Conservation (phyloP, 1,284 basidiomycete genomes). For the Trametes sp. region DNA sequence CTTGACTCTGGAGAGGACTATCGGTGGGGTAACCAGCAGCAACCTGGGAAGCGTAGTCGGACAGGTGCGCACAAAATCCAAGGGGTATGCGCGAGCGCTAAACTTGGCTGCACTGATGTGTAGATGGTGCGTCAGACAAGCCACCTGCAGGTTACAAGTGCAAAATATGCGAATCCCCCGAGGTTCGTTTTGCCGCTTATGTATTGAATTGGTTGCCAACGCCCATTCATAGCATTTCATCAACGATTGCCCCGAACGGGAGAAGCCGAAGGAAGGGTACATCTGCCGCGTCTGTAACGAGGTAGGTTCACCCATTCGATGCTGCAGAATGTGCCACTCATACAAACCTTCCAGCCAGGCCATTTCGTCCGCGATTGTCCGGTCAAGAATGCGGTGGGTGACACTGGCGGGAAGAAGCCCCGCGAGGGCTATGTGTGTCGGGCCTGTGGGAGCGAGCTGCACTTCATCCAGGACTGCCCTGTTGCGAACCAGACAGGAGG, state of each 20-base stretch:
- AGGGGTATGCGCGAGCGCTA: too few relatives aligned
- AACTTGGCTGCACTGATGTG: conserved; percentile 3
- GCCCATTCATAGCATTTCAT: conserved; percentile 73
- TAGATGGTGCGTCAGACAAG: conserved; percentile 56
- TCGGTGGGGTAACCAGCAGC: conserved; percentile 69
- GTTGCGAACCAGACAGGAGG: conserved; percentile 62
- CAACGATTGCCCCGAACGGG: conserved; percentile 74
- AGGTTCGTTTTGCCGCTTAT: conserved; percentile 50
- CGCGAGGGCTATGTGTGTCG: conserved; percentile 87
- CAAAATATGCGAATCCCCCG: conserved; percentile 75
- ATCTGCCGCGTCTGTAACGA: conserved; percentile 85
- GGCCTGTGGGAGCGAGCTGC: conserved; percentile 84
- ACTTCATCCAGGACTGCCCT: conserved; percentile 88
- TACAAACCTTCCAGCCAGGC: conserved; percentile 58
- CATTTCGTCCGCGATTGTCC: conserved; percentile 91
- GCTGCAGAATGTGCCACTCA: conserved; percentile 1
- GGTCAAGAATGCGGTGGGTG: conserved; percentile 73
- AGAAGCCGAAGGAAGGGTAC: conserved; percentile 83
- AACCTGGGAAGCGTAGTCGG: conserved; percentile 61
- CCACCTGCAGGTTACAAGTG: conserved; percentile 80
- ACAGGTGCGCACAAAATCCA: conserved; percentile 49
- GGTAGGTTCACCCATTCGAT: conserved; percentile 39
- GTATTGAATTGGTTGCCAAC: conserved; percentile 3
- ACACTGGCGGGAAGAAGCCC: conserved; percentile 82
- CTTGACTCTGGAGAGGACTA: conserved; percentile 64